Conservation (phyloP, 305 asterid genomes). For the Fraxinus paxiana region DNA sequence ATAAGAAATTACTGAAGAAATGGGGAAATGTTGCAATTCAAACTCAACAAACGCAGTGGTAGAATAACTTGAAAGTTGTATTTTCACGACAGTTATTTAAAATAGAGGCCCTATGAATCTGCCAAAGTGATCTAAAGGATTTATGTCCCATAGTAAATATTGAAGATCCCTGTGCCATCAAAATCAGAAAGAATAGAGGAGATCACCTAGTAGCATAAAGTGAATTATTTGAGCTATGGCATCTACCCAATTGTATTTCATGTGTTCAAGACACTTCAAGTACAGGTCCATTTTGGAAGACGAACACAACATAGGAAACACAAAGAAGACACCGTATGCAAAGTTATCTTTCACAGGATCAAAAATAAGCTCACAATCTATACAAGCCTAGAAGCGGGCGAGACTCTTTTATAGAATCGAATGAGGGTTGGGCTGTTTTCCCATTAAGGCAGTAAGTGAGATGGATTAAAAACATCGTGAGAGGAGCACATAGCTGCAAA, state of each 20-base stretch:
- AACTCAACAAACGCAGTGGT: background rate
- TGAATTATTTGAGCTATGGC: background rate
- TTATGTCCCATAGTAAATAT: background rate
- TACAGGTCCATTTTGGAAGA: background rate
- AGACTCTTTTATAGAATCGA: background rate
- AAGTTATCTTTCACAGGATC: background rate
- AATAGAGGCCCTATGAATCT: background rate
- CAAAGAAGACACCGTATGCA: background rate
- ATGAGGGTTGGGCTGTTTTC: background rate
- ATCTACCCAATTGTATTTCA: background rate
- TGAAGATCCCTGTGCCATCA: background rate
- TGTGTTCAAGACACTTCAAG: background rate
- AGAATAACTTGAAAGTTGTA: background rate
- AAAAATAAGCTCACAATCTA: background rate
- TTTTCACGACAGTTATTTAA: background rate
- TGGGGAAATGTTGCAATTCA: background rate
- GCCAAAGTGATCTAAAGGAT: background rate
- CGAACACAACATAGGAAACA: background rate
- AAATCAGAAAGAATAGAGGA: background rate
- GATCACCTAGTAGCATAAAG: background rate
- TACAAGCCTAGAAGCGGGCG: background rate
- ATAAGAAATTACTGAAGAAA: background rate
- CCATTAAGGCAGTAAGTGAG: background rate
- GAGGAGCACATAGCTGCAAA: background rate
- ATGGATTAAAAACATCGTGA: background rate